Base-by-base conservation (phyloP, 108 stramenopile species). In the Seminavis robusta region DNA sequence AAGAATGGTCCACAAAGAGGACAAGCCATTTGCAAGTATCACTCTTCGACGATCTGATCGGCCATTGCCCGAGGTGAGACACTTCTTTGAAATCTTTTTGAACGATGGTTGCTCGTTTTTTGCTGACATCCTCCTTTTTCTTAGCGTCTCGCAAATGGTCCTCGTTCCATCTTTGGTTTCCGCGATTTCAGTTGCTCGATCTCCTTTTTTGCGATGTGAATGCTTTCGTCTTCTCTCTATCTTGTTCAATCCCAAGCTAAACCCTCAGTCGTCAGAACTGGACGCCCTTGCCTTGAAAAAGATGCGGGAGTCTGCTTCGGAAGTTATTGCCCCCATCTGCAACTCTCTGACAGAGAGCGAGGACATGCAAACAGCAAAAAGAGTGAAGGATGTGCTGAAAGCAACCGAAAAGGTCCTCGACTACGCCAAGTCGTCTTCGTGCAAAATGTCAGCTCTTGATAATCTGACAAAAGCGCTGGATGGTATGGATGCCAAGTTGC, bases 1-100 rank as follows among this genome's bases (percentile, higher is more conserved):
- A 63, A 16, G 87, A 92, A 50, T 92, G 91, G 91, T 59, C 71
- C n/a, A 76, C 73, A 25, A 81, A 79, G 44, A 69, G 82, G 42
- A 59, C 78, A 1, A 80, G 77, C 5, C 76, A 70, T 43, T 41
- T 86, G 21, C 57, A 79, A 28, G 51, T 77, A 25, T 64, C 61
- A 56, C 59, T 88, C 23, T 87, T 92, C 47, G 79, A 88, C 13
- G 79, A 86, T 49, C 47, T 92, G 9, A 72, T 89, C 36, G 44
- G 56, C 8, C 62, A 79, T 32, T 44, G 58, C 38, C 79, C 79
- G 39, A 56, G 59, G 51, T 67, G n/a, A n/a, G n/a, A n/a, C n/a
- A n/a, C n/a, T n/a, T n/a, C n/a, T n/a, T n/a, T n/a, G n/a, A n/a
- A n/a, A n/a, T n/a, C n/a, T n/a, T n/a, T n/a, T n/a, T n/a, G n/a